Evolutionary conservation across 305 asterid species (phyloP), one percentile per base, ranked within the genome.

Genomic region (Solanum hybrid): DNA sequence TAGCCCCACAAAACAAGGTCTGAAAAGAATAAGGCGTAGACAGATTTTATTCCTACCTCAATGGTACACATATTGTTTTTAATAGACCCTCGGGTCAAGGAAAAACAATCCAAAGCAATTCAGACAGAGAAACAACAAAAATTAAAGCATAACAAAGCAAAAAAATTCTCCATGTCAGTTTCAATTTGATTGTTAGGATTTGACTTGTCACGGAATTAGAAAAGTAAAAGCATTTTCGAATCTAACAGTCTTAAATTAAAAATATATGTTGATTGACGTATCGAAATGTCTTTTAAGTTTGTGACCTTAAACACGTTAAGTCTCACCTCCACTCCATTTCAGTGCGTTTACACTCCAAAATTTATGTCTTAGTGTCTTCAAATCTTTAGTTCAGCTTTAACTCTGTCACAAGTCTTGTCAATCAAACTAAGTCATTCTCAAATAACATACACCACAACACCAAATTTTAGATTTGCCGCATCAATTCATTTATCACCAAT

Each of bases 1-100:
- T 3, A 20, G 24, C 0, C 24, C 69, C 11, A 20, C 69, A 56
- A 10, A 10, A 24, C 4, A 71, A 5, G 8, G 17, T 69, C 0
- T 69, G 17, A 69, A 69, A 24, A 69, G 14, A 69, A 71, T 71
- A 71, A 12, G 14, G 0, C 1, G 4, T 69, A 69, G 32, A 5
- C 77, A 24, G 0, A 71, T n/a, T 26, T 71, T 71, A 26, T 24
- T 1, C 32, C 8, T 11, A 26, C 2, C 8, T 26, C 32, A 71
- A 26, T 27, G 10, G 20, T 72, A 13, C 20, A 27, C 10, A 12
- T n/a, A 7, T 3, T 27, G 32, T 29, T 26, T 72, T 27, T 27
- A 72, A 72, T 72, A 27, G 78, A 72, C 2, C 5, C 5, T 6
- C 7, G 10, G 5, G 22, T 72, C 10, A 27, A 72, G 5, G 3